Conservation (phyloP, 495 filamentous ascomycete species). For the Xylaria longipes region DNA sequence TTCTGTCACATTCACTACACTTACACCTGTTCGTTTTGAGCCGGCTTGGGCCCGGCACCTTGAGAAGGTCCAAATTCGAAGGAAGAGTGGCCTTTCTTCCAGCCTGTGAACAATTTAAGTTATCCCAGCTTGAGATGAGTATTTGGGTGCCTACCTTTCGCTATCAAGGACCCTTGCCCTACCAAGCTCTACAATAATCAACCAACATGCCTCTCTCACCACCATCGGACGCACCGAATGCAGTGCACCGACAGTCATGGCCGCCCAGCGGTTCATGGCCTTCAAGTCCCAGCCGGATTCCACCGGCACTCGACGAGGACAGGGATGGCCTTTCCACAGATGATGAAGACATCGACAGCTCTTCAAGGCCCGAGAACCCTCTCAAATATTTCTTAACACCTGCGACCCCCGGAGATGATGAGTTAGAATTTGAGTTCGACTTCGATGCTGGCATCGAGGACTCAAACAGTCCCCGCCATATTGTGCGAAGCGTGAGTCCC, state of each 20-base stretch:
- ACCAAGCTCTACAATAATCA: constrained; percentile 18
- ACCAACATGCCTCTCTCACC: constrained; percentile 37
- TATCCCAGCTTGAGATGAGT: constrained; percentile 9
- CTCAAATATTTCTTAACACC: constrained; percentile 59
- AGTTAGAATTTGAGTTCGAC: constrained; percentile 51
- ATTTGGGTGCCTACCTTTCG: constrained; percentile 1
- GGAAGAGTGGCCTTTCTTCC: constrained; percentile 24
- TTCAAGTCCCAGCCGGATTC: constrained; percentile 43
- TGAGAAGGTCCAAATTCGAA: constrained; percentile 28
- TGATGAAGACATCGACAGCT: constrained; percentile 46
- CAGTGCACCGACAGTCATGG: constrained; percentile 33
- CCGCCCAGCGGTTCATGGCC: constrained; percentile 37
- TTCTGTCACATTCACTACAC: constrained; percentile 25
- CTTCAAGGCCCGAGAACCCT: constrained; percentile 51
- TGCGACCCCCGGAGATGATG: constrained; percentile 41
- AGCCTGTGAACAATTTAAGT: background rate
- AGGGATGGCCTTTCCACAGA: constrained; percentile 45
- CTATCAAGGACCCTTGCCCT: constrained; percentile 20
- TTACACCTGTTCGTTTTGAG: constrained; percentile 29
- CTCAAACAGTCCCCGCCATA: constrained; percentile 45
- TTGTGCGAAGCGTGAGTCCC: constrained; percentile 55
- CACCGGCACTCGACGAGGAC: constrained; percentile 45
- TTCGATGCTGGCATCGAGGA: constrained; percentile 61
- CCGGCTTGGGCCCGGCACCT: constrained; percentile 39
- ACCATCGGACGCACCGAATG: constrained; percentile 25